Evolutionary conservation across 1,139 yeast species (phyloP).

Genomic region (Diutina scorzettiae): DNA sequence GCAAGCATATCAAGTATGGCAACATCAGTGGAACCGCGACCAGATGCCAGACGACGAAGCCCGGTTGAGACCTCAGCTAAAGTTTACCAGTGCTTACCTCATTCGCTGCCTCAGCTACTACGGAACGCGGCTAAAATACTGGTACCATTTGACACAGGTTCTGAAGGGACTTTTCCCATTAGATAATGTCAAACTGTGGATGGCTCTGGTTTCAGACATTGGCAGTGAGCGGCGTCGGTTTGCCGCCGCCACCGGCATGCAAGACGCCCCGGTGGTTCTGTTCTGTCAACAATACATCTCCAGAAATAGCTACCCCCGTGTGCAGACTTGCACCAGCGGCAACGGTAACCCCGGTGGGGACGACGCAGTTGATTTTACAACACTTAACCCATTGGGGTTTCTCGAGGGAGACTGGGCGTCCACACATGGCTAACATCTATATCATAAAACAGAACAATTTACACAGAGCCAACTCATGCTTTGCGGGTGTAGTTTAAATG

Average conservation of each 20-base stretch:
- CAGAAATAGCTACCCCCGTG: slow-evolving; percentile 19
- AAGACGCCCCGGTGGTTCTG: slow-evolving; percentile 18
- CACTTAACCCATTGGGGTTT: background rate
- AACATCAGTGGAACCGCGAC: too few species aligned
- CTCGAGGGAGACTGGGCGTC: background rate
- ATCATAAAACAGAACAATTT: too few species aligned
- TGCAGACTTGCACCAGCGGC: background rate
- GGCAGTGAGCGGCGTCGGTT: slow-evolving; percentile 17
- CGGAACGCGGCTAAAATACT: slow-evolving; percentile 14
- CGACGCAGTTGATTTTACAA: background rate
- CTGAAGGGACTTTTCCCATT: slow-evolving; percentile 19
- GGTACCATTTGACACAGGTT: slow-evolving; percentile 21
- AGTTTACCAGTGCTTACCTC: slow-evolving; percentile 20
- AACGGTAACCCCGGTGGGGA: background rate
- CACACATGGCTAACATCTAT: too few species aligned
- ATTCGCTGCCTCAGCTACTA: slow-evolving; percentile 23
- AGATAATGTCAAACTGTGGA: slow-evolving; percentile 21
- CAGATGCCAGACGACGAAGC: too few species aligned
- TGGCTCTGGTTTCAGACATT: slow-evolving; percentile 18
- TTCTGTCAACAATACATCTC: slow-evolving; percentile 18
- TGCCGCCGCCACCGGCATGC: slow-evolving; percentile 15
- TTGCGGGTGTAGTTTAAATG: too few species aligned
- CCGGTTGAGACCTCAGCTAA: slow-evolving; percentile 12
- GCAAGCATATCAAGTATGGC: slow-evolving; percentile 13
- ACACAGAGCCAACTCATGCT: too few species aligned